Percentiles rank a stretch among this genome's conserved stretches.
These are phyloP conservation scores for Cercospora janseana DNA, from an alignment of 2,329 filamentous ascomycete genomes.

Conservation along the genomic window DNA sequence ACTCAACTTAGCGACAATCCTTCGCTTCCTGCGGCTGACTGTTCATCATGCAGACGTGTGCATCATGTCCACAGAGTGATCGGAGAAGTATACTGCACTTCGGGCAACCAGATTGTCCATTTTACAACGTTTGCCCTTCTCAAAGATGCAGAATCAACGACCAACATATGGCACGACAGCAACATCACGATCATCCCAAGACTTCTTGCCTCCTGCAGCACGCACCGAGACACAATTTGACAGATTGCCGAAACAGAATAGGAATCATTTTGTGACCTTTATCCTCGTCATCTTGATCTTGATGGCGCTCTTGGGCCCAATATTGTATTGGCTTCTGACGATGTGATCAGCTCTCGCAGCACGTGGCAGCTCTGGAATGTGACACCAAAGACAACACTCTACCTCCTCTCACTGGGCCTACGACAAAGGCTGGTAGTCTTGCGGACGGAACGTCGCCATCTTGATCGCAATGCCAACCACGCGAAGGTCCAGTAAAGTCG, in stretches of 20 bases:
- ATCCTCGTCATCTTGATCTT: not conserved
- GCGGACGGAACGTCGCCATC: not conserved
- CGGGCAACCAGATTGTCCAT: not conserved
- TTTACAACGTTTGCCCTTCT: too few species aligned
- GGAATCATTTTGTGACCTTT: not conserved
- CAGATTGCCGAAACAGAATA: not conserved
- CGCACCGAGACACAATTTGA: constrained; percentile 12
- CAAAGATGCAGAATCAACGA: not conserved
- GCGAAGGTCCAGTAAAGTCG: not conserved
- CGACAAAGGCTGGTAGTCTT: not conserved
- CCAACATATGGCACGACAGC: constrained; percentile 5
- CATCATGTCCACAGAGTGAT: not conserved
- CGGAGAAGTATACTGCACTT: not conserved
- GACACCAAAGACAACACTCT: not conserved
- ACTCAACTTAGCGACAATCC: not conserved
- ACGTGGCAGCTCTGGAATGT: constrained; percentile 4
- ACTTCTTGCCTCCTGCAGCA: constrained; percentile 12
- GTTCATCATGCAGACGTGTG: not conserved
- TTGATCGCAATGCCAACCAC: not conserved
- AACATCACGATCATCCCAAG: not conserved
- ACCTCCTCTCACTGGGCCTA: not conserved
- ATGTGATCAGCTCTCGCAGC: not conserved
- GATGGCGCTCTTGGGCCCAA: not conserved
- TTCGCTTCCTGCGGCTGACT: constrained; percentile 3
- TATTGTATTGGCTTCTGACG: constrained; percentile 1